phyloP scores from a whole-genome alignment of 306 rosid genomes.

The Casuarina equisetifolia region DNA sequence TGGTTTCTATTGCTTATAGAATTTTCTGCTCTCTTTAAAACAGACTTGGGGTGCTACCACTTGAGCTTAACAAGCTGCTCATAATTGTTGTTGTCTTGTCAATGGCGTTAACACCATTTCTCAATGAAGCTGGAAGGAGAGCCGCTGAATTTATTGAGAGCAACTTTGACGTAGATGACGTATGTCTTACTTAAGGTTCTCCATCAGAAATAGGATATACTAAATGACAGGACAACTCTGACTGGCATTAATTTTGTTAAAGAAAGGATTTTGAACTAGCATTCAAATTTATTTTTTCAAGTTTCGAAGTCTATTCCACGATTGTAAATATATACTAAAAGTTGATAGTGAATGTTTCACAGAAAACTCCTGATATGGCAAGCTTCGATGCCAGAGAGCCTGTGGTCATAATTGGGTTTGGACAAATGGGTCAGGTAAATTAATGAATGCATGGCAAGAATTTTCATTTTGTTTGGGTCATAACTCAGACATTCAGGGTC shows the following conservation, averaged over 20 bases:
- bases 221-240: not conserved
- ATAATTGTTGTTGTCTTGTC: conserved; percentile 96
- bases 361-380: conserved; percentile 58
- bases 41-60: conserved; percentile 98
- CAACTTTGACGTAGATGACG: conserved; percentile 51
- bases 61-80: conserved; percentile 96
- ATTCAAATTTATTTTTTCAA: too few species aligned
- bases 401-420: conserved; percentile 92
- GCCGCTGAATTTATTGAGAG: conserved; percentile 70
- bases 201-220: not conserved
- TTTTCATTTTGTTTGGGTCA: conserved; percentile 15
- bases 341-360: conserved; percentile 24
- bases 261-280: too few species aligned
- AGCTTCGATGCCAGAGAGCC: conserved; percentile 76
- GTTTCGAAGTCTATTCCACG: too few species aligned
- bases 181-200: conserved; percentile 33
- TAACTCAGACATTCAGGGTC: conserved; percentile 25
- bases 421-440: conserved; percentile 96
- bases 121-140: conserved; percentile 94
- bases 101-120: conserved; percentile 94
- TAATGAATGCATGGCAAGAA: conserved; percentile 25
- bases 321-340: too few species aligned
- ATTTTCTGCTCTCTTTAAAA: conserved; percentile 33
- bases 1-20: conserved; percentile 22
- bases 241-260: not conserved